Evolutionary conservation across 805 yeast genomes (phyloP).

Genomic region (Nakazawaea anatomiae): DNA sequence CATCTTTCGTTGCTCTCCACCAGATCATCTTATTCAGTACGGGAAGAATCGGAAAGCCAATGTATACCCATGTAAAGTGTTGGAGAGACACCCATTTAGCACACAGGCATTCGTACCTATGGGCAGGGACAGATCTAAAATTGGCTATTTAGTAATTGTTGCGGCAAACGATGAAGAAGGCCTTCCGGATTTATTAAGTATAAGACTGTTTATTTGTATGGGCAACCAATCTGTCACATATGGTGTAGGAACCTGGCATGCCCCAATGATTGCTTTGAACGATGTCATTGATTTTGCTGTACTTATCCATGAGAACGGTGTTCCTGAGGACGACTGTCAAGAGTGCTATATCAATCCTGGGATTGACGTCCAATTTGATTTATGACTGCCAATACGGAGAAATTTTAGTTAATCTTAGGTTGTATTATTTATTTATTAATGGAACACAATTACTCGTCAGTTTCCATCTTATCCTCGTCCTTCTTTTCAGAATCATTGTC

Average conservation of each 20-base stretch:
- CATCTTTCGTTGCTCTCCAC: slow-evolving; percentile 76
- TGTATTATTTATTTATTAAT: slow-evolving; percentile 4
- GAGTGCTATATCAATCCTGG: slow-evolving; percentile 71
- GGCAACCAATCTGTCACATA: slow-evolving; percentile 91
- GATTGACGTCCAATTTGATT: slow-evolving; percentile 26
- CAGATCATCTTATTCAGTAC: slow-evolving; percentile 45
- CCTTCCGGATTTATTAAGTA: slow-evolving; percentile 55
- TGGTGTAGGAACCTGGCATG: slow-evolving; percentile 87
- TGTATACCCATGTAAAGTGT: slow-evolving; percentile 52
- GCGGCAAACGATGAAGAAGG: slow-evolving; percentile 45
- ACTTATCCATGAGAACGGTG: slow-evolving; percentile 79
- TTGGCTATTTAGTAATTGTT: slow-evolving; percentile 75
- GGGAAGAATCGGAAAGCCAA: slow-evolving; percentile 7
- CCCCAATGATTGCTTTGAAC: slow-evolving; percentile 88
- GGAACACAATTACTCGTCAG: slow-evolving; percentile 27
- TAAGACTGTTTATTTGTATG: slow-evolving; percentile 65
- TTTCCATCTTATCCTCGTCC: slow-evolving; percentile 11
- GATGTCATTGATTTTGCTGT: slow-evolving; percentile 77
- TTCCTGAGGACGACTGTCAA: slow-evolving; percentile 73
- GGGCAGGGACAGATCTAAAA: slow-evolving; percentile 49
- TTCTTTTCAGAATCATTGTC: neutral
- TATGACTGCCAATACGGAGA: neutral
- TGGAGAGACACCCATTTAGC: slow-evolving; percentile 85
- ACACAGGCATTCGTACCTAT: slow-evolving; percentile 91
- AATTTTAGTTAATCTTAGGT: neutral